These are phyloP conservation scores for Tetradesmus obliquus DNA, from an alignment of 139 green algal species.

Conservation along the genomic window DNA sequence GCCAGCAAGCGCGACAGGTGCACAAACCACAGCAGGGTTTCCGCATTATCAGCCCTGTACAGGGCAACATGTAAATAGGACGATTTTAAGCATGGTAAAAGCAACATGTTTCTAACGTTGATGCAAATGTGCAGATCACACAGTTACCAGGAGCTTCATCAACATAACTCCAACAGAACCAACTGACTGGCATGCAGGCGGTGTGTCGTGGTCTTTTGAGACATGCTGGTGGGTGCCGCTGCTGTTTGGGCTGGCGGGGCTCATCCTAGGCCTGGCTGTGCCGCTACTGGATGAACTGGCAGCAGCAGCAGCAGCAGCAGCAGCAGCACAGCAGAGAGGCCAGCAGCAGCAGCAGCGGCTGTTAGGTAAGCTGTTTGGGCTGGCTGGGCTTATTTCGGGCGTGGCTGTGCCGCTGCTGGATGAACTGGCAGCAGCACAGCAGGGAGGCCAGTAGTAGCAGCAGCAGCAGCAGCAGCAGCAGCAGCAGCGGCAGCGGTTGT, in stretches of 20 bases:
- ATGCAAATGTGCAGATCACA: too few species aligned
- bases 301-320: background rate
- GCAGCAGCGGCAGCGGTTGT: background rate
- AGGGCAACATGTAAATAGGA: too few species aligned
- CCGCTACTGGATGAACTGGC: conserved; percentile 57
- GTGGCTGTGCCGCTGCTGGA: conserved; percentile 61
- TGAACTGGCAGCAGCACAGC: background rate
- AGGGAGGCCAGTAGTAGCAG: background rate
- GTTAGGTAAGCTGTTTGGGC: conserved; percentile 62
- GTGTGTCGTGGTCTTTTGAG: conserved; percentile 50
- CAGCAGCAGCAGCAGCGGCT: conserved; percentile 11
- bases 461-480: background rate
- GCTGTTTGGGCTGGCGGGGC: conserved; percentile 73
- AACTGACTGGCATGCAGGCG: background rate
- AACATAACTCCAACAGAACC: background rate
- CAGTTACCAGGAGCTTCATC: too few species aligned
- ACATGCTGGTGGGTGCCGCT: conserved; percentile 78
- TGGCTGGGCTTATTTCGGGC: conserved; percentile 73
- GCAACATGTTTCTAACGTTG: too few species aligned
- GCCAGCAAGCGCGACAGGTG: too few species aligned
- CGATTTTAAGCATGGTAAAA: too few species aligned
- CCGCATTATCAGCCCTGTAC: too few species aligned
- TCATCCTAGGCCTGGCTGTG: conserved; percentile 68
- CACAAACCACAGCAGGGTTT: too few species aligned
- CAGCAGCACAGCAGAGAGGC: background rate